These are phyloP conservation scores for Myxozyma neotropica DNA, from an alignment of 805 yeast species.

Conservation along the genomic window DNA sequence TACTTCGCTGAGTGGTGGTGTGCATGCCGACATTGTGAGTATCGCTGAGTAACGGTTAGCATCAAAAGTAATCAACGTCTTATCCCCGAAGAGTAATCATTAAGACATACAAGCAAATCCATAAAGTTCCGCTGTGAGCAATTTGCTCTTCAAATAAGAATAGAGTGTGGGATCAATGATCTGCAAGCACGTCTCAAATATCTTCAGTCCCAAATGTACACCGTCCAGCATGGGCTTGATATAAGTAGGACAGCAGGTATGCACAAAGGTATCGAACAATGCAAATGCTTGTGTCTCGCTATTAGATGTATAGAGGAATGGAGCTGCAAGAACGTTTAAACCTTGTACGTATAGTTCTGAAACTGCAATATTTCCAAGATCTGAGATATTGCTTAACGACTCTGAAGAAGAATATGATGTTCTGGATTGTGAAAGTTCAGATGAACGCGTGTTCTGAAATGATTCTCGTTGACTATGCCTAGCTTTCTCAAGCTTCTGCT, in stretches of 20 bases:
- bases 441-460: slow-evolving; percentile 1
- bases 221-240: slow-evolving; percentile 77
- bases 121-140: slow-evolving; percentile 80
- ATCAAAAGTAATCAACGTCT: no score
- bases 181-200: slow-evolving; percentile 73
- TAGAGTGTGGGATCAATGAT: slow-evolving; percentile 73
- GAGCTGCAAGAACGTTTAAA: slow-evolving; percentile 83
- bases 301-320: slow-evolving; percentile 71
- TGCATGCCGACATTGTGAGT: slow-evolving; percentile 82
- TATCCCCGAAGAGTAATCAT: no score
- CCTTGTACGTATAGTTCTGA: slow-evolving; percentile 76
- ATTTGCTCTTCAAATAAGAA: slow-evolving; percentile 59
- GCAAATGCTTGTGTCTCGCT: slow-evolving; percentile 87
- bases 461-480: slow-evolving; percentile 7
- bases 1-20: slow-evolving; percentile 78
- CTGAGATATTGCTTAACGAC: background rate
- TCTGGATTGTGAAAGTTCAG: background rate
- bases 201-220: slow-evolving; percentile 69
- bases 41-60: slow-evolving; percentile 49
- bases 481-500: no score
- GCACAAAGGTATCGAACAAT: slow-evolving; percentile 63
- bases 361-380: slow-evolving; percentile 11
- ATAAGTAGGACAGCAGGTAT: slow-evolving; percentile 71
- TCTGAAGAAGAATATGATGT: background rate
- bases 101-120: slow-evolving; percentile 56